phyloP scores from a whole-genome alignment of 2,329 filamentous ascomycete genomes.

The Colletotrichum tamarilloi region DNA sequence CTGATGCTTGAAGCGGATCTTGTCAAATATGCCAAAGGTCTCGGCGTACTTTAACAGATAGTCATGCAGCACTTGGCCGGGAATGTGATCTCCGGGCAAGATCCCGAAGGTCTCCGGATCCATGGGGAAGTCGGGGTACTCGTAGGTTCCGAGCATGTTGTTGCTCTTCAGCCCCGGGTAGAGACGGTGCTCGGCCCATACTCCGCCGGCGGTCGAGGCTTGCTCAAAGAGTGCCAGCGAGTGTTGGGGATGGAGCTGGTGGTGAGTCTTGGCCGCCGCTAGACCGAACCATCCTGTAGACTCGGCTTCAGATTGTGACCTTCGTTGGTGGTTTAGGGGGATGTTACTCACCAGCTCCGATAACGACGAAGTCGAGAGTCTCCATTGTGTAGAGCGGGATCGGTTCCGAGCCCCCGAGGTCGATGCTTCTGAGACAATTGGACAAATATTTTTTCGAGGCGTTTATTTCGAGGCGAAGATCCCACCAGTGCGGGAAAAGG shows the following conservation, averaged over 20 bases:
- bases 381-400: slow-evolving; percentile 48
- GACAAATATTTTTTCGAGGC: background rate
- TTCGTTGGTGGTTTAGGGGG: background rate
- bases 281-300: slow-evolving; percentile 64
- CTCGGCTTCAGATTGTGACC: background rate
- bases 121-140: slow-evolving; percentile 82
- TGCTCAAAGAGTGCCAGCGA: slow-evolving; percentile 69
- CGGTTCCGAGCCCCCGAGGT: background rate
- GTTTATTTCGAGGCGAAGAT: background rate
- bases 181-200: slow-evolving; percentile 75
- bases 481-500: background rate
- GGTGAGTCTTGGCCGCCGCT: slow-evolving; percentile 70
- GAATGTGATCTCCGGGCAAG: slow-evolving; percentile 57
- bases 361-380: slow-evolving; percentile 57
- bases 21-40: slow-evolving; percentile 53
- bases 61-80: slow-evolving; percentile 56
- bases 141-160: slow-evolving; percentile 78
- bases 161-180: slow-evolving; percentile 79
- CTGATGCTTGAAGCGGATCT: slow-evolving; percentile 52
- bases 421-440: background rate
- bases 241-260: slow-evolving; percentile 66
- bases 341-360: slow-evolving; percentile 61
- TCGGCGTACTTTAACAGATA: slow-evolving; percentile 60
- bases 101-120: slow-evolving; percentile 62
- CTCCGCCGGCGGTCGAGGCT: slow-evolving; percentile 70